Conservation (phyloP, 2,329 filamentous ascomycete species). For the Polychaeton citri region DNA sequence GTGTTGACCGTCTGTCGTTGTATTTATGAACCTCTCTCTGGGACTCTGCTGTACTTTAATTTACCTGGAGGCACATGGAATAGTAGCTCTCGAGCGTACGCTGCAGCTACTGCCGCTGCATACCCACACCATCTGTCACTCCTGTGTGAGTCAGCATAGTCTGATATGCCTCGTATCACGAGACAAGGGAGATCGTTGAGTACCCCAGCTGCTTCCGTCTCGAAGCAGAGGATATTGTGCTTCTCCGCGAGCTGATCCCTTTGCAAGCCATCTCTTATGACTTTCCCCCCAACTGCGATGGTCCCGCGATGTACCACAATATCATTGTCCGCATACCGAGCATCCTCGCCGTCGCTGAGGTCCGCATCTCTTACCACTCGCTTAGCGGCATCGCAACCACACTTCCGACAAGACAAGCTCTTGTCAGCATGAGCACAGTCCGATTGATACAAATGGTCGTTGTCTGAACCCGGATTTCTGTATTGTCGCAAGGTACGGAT, state of each 20-base stretch:
- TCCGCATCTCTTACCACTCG: neutral
- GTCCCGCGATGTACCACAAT: conserved; percentile 22
- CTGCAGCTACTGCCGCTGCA: conserved; percentile 11
- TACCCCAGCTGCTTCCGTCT: conserved; percentile 13
- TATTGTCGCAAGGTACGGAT: neutral
- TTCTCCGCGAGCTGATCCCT: conserved; percentile 13
- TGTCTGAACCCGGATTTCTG: neutral
- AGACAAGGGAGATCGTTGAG: conserved; percentile 12
- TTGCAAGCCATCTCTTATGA: conserved; percentile 24
- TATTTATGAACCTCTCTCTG: neutral
- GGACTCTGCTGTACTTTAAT: neutral
- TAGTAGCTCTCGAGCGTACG: conserved; percentile 10
- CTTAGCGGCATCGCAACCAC: neutral
- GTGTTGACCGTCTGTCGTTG: neutral
- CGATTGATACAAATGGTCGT: neutral
- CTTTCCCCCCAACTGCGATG: conserved; percentile 26
- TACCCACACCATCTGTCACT: conserved; percentile 12
- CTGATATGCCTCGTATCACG: conserved; percentile 13
- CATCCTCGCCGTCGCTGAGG: neutral
- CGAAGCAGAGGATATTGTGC: conserved; percentile 8
- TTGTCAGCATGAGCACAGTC: neutral
- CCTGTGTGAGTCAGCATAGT: conserved; percentile 13
- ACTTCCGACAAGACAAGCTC: neutral
- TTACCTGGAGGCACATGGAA: neutral
- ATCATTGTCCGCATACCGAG: neutral